Evolutionary conservation across 768 basidiomycete genomes (phyloP), one percentile per base, ranked within the genome.

Genomic region (Leccinum sublutescens): DNA sequence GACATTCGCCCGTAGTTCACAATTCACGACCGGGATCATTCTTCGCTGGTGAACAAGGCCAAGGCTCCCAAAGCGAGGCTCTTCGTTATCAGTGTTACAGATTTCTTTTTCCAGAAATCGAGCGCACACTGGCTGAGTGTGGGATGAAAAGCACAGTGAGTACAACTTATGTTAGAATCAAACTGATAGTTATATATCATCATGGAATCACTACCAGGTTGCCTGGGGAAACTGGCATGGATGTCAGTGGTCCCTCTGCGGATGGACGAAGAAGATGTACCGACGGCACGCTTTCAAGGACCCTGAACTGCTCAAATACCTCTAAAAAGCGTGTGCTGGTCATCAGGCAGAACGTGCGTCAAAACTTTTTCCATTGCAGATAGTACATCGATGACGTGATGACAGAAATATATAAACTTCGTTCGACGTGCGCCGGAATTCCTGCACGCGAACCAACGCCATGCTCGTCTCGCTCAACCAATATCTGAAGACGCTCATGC

Each of bases 1-100:
- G 95, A 98, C 68, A 85, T 93, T 66, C 83, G 95, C 10, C 96
- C 96, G 0, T 99, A 95, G 72, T 90, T 98, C 64, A 97, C 95
- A 15, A 94, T 99, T 66, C 96, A 98, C 70, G 96, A 98, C 67
- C 82, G 81, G n/a, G 94, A 97, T 60, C 86, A 89, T 62, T 64
- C 80, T 3, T 67, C 80, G 2, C 72, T 99, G 14, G 87, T 97
- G 47, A 94, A 93, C 69, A 86, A 87, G 61, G 83, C 90, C 34
- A 33, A 29, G 29, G 29, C 86, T n/a, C 93, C 91, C 1, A 85
- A 86, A 71, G 73, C 86, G 1, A 93, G 92, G 1, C 71, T 91
- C 5, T 64, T 96, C 4, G 70, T 95, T 2, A 38, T 38, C 17
- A 91, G 93, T 10, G 89, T 93, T 11, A 96, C 93, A 1, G 95